Base-by-base conservation (phyloP, 2,329 filamentous ascomycete species). In the Monosporascus ibericus region DNA sequence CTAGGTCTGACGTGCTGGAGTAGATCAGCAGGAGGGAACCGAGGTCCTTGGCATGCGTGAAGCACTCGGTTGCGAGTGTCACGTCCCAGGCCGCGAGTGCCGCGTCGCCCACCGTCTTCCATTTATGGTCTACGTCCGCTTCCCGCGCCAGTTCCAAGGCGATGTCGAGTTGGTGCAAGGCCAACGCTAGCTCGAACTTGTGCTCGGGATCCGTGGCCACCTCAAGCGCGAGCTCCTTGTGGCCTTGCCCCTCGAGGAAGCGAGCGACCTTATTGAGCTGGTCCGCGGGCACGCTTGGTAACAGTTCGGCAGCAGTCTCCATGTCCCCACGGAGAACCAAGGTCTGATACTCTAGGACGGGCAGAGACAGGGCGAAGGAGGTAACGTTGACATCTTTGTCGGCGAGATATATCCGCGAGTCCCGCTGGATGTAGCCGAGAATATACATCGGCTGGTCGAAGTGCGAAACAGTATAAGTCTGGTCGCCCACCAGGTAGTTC, bases 191-290 rank as follows among this genome's bases (percentile, higher is more conserved):
- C 55, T 99, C 94, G 64, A 99, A 97, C 67, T 95, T 94, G 74
- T 99, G 94, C 72, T 99, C 94, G 0, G 88, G 80, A 63, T 99
- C 94, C 0, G 92, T 96, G 9, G 94, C 92, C 17, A 99, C 90
- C 60, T 96, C 90, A 17, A 99, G 80, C 0, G 94, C 94, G 59
- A 96, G 81, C 63, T 97, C 92, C 73, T 97, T 97, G 74, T 96
- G 90, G 40, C 92, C 92, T 72, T 99, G 94, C 2, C 94, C 94
- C 71, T 97, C 94, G 50, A 99, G 79, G 79, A 99, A 99, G 22
- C 94, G 86, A 3, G 94, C 94, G 62, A 99, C 95, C 76, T 97
- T 97, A 79, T 96, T 96, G 71, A 96, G 88, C 70, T 99, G 91
- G 58, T 95, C 90, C n/a, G 85, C 76, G 0, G 92, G 91, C 38